A percentile compares a stretch with the other conserved stretches of the same genome.
These are phyloP conservation scores for Xylaria sp. DNA, from an alignment of 2,329 filamentous ascomycete species.

Conservation along the genomic window DNA sequence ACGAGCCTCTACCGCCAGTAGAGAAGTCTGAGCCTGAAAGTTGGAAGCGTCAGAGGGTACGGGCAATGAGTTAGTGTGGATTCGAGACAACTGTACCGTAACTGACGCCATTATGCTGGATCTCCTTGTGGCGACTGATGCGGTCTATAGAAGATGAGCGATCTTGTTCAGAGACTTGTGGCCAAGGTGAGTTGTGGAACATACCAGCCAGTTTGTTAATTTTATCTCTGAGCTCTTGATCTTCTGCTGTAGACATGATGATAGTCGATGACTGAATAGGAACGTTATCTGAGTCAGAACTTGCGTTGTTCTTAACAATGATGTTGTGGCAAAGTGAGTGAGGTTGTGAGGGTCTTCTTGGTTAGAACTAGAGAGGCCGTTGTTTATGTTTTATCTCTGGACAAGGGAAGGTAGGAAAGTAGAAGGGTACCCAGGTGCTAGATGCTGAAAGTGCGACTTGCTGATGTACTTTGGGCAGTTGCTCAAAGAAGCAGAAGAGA, in stretches of 20 bases:
- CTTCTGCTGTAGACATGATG: conserved; percentile 53
- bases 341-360: background rate
- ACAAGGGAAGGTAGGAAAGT: background rate
- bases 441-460: conserved; percentile 1
- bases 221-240: conserved; percentile 64
- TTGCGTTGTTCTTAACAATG: conserved; percentile 8
- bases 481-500: conserved; percentile 17
- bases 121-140: conserved; percentile 80
- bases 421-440: background rate
- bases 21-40: conserved; percentile 37
- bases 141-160: conserved; percentile 65
- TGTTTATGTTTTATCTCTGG: background rate
- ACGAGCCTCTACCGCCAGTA: conserved; percentile 37
- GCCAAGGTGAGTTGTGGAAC: conserved; percentile 35
- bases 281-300: conserved; percentile 35
- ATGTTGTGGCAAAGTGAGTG: background rate
- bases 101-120: conserved; percentile 62
- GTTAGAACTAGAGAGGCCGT: background rate
- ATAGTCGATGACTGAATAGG: conserved; percentile 32
- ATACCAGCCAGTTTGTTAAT: conserved; percentile 65
- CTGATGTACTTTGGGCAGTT: conserved; percentile 1
- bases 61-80: background rate
- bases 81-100: conserved; percentile 40
- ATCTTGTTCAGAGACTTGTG: background rate
- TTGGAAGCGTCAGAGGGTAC: conserved; percentile 13